Base-by-base conservation (phyloP, 1,284 basidiomycete genomes). In the Irpex sp. region DNA sequence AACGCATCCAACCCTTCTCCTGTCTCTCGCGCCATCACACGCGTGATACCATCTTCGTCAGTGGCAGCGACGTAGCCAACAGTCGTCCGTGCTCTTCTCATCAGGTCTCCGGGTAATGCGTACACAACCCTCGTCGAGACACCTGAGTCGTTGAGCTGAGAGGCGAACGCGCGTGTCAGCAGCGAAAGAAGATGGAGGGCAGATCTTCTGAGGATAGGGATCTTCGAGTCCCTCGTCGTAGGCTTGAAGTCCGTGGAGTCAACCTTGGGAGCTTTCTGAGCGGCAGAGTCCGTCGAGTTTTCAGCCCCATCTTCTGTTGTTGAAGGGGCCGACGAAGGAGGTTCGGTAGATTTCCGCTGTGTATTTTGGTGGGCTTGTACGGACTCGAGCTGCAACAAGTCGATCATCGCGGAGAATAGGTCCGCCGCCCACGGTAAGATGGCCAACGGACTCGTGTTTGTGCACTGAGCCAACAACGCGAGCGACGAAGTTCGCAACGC, bases 21-120 rank as follows among this genome's bases (percentile, higher is more conserved):
- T 4, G 87, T 83, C 74, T 96, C 93, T 64, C 82, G 82, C 5
- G 94, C 93, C 87, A 96, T 94, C 17, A 88, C 84, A 58, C 88
- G 81, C 36, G 90, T 89, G 21, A 93, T 78, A 57, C 74, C 77
- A 70, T 97, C 94, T 64, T 80, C 82, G 72, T 97, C 94, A 59
- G 87, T 89, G 11, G 79, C 78, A 36, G 85, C 78, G 38, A 95
- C 78, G 72, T 96, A 96, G 1, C 81, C 79, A 56, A 96, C 72
- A 0, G 91, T 90, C 3, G 81, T 79, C 66, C 76, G 82, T n/a
- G 85, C 84, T 59, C 91, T 80, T 60, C 75, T 79, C 19, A 89
- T 69, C 5, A 83, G 71, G 0, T 73, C 69, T 4, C 74, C 70
- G 0, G 82, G 78, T 19, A 73, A 62, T 77, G 74, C 63, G 72